Evolutionary conservation across 169 alveolate genomes (phyloP), one percentile per base, ranked within the genome.

Genomic region (Perkinsus olseni): DNA sequence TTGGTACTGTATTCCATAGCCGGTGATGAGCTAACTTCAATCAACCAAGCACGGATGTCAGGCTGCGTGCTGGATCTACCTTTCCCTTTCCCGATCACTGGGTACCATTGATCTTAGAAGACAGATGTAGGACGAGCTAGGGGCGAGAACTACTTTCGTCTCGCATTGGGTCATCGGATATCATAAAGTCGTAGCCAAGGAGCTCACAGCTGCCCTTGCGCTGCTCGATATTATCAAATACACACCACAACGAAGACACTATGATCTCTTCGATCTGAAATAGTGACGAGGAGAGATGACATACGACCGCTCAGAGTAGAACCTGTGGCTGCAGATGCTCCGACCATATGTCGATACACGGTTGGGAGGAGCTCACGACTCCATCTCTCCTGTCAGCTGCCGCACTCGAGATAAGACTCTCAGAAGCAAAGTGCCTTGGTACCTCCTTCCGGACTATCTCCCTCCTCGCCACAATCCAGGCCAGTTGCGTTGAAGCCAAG

Each of bases 151-250:
- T 93, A 51, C 95, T 74, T 11, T 96, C 97, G 93, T 96, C 98
- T 38, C 1, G 37, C 28, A 13, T 24, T 24, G 82, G 34, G 31
- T 13, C 34, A 62, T 91, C 92, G 92, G 39, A 38, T 38, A 97
- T 91, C 97, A 97, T 96, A 74, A 97, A 95, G 95, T 97, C 98
- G 93, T 95, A 97, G 82, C 98, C 98, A 92, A 94, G 95, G 92
- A 97, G 94, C 95, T 97, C 98, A 93, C 93, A 92, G 39, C 95
- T 92, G 92, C 95, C 95, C 92, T 95, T 93, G 37, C 97, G 95
- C 45, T 94, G 92, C 34, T 95, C 95, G 37, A 96, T 92, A 50
- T 93, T 93, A 74, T 97, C 97, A 24, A 62, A 62, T 21, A 62
- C 82, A 24, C 82, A 62, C 82, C 82, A 62, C 37, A 62, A 94